These are phyloP conservation scores for Pichia nakasei DNA, from an alignment of 805 yeast genomes.

Conservation along the genomic window DNA sequence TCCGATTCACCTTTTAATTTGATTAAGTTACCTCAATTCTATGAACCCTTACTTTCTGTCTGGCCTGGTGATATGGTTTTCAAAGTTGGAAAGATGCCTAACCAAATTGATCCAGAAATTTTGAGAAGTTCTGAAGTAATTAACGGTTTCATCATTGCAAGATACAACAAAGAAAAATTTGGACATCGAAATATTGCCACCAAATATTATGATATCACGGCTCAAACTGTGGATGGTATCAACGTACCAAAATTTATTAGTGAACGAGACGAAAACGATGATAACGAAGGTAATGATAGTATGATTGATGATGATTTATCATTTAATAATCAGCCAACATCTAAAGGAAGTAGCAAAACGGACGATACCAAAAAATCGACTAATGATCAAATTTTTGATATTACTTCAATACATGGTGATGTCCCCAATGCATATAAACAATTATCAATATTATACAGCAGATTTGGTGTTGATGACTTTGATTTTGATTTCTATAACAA, in stretches of 20 bases:
- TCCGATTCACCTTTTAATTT: slow-evolving; percentile 52
- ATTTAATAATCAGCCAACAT: not conserved
- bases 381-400: slow-evolving; percentile 22
- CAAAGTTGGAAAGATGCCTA: slow-evolving; percentile 50
- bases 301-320: not conserved
- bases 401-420: slow-evolving; percentile 27
- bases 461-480: slow-evolving; percentile 89
- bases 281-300: slow-evolving; percentile 12
- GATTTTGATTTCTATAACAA: slow-evolving; percentile 80
- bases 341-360: not conserved
- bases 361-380: not conserved
- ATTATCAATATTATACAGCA: slow-evolving; percentile 71
- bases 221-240: slow-evolving; percentile 20
- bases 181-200: slow-evolving; percentile 46
- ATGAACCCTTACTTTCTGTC: slow-evolving; percentile 65
- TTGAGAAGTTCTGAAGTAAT: slow-evolving; percentile 28
- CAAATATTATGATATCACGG: slow-evolving; percentile 33
- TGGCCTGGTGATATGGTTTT: slow-evolving; percentile 65
- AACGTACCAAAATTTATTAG: slow-evolving; percentile 50
- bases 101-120: slow-evolving; percentile 41
- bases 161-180: slow-evolving; percentile 48
- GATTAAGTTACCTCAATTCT: slow-evolving; percentile 83
- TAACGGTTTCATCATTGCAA: slow-evolving; percentile 32
- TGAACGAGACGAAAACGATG: slow-evolving; percentile 34
- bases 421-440: slow-evolving; percentile 71